phyloP scores from a whole-genome alignment of 148 eudicot genomes.

The Euryodendron excelsum region DNA sequence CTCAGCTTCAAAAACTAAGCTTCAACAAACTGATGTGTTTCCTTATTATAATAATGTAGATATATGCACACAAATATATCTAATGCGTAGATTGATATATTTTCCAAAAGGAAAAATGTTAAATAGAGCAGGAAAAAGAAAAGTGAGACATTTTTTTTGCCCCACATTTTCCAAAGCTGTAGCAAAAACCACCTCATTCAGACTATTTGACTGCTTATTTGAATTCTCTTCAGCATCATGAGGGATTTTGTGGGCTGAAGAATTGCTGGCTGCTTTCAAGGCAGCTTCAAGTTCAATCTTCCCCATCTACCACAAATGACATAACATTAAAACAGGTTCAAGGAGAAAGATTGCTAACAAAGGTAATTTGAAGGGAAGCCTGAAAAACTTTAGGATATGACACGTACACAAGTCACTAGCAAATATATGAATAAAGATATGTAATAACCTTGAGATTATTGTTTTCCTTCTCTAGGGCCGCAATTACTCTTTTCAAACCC shows the following conservation, averaged over 20 bases:
- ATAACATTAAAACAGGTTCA: conserved; percentile 4
- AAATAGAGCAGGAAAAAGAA: neutral
- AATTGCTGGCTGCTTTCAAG: conserved; percentile 29
- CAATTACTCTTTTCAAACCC: conserved; percentile 50
- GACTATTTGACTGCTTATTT: conserved; percentile 19
- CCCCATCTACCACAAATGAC: conserved; percentile 36
- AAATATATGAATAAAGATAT: conserved; percentile 9
- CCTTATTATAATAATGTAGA: too few relatives aligned
- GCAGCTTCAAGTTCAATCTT: conserved; percentile 50
- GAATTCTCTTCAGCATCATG: conserved; percentile 7
- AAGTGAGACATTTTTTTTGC: neutral
- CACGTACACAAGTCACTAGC: neutral
- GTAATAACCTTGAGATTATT: conserved; percentile 58
- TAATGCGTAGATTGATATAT: neutral
- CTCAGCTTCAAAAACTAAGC: too few relatives aligned
- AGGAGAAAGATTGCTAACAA: neutral
- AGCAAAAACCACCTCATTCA: conserved; percentile 33
- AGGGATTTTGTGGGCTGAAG: conserved; percentile 6
- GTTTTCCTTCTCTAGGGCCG: conserved; percentile 67
- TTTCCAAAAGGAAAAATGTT: neutral
- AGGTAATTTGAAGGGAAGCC: neutral
- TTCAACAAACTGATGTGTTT: too few relatives aligned
- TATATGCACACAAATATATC: neutral
- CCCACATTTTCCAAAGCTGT: neutral
- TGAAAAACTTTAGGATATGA: neutral